Evolutionary conservation across 73 alveolate species (phyloP), one percentile per base, ranked within the genome.

Genomic region (Paramecium biaurelia): DNA sequence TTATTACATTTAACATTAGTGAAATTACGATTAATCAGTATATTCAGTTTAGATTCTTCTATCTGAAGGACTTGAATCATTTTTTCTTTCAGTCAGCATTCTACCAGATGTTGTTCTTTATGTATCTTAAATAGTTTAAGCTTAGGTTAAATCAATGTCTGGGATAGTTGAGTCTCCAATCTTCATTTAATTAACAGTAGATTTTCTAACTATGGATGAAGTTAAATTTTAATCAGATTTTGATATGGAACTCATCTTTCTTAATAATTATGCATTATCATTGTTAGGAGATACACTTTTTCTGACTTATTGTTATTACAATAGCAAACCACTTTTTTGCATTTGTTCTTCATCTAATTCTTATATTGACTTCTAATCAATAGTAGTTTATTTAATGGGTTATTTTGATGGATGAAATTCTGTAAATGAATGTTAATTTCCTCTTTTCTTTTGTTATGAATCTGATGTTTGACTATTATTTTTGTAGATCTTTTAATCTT

Each of bases 91-190:
- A 21, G 90, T 79, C 28, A 42, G 4, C 90, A 74, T 35, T 74
- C 90, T 79, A 2, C 90, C 90, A 5, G 90, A 79, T 43, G 47
- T 11, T 7, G 90, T 79, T 24, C 90, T 79, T 4, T 79, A 24
- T 5, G 76, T 79, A 11, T 79, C 90, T 47, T 30, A 6, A 42
- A 43, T 41, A 23, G 90, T 79, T 79, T 41, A 32, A n/a, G 90
- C 70, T 47, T 79, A 79, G 0, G 90, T 79, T 4, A 79, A 18
- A 43, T 79, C 90, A 47, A 79, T 45, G 10, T 79, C 90, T 7
- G 43, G 47, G 8, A 53, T 53, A 5, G 34, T 53, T n/a, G 68
- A 53, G 30, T 72, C 86, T 0, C 86, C 86, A 1, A 72, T 72
- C 28, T 67, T 67, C 68, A 53, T 53, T 63, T 63, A 30, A 63